A percentile compares a stretch with the other conserved stretches of the same genome.
phyloP scores from a whole-genome alignment of 768 basidiomycete species.

The Phlebiopsis flavidoalba region DNA sequence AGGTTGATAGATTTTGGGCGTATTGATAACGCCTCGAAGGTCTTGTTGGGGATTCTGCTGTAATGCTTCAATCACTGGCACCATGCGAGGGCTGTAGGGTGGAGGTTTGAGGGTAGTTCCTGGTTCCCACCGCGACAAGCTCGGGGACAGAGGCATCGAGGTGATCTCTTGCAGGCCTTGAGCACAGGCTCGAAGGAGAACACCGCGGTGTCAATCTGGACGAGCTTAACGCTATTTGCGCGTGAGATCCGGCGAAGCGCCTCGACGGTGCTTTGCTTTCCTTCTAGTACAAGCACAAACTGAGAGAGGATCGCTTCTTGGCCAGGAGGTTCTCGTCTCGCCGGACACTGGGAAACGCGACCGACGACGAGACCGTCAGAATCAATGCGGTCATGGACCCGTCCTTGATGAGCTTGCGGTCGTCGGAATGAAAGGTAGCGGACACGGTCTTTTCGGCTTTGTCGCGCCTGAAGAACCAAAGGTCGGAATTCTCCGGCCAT shows the following conservation, averaged over 20 bases:
- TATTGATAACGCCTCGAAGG: conserved; percentile 33
- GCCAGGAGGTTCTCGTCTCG: conserved; percentile 51
- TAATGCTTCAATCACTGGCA: conserved; percentile 25
- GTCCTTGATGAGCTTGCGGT: conserved; percentile 42
- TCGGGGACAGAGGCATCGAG: conserved; percentile 44
- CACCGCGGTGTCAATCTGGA: conserved; percentile 57
- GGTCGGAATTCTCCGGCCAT: conserved; percentile 23
- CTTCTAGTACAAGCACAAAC: conserved; percentile 50
- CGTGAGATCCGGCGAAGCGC: neutral
- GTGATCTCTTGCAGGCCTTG: conserved; percentile 44
- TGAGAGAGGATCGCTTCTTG: conserved; percentile 40
- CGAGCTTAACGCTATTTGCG: conserved; percentile 30
- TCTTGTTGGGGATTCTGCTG: conserved; percentile 31
- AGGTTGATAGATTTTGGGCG: conserved; percentile 39
- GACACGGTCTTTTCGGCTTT: conserved; percentile 30
- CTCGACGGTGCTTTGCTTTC: conserved; percentile 14
- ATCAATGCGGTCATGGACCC: conserved; percentile 51
- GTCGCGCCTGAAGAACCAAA: conserved; percentile 17
- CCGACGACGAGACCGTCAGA: conserved; percentile 41
- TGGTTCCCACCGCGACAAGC: conserved; percentile 48
- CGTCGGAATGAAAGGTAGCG: conserved; percentile 32
- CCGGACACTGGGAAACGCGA: conserved; percentile 48
- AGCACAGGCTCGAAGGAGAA: conserved; percentile 63
- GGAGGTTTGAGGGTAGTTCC: conserved; percentile 17
- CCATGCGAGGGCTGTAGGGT: neutral